Evolutionary conservation across 73 alveolate genomes (phyloP).

Genomic region (Paramecium biaurelia): DNA sequence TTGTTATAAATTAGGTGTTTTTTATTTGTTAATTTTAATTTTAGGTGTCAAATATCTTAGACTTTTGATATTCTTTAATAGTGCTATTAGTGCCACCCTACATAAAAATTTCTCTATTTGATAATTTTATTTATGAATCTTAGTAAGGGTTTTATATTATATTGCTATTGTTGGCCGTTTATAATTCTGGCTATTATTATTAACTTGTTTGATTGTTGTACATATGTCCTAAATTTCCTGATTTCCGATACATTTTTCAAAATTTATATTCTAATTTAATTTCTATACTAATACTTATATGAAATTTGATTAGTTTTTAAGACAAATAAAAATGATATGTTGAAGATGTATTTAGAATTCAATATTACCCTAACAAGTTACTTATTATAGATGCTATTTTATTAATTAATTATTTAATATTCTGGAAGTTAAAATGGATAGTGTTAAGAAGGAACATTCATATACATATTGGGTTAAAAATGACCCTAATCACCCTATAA

Average conservation of each 20-base stretch:
- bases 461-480: constrained; percentile 52
- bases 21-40: background rate
- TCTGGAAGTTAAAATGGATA: constrained; percentile 9
- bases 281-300: background rate
- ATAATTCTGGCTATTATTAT: background rate
- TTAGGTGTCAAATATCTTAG: background rate
- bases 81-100: background rate
- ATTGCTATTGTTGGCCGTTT: background rate
- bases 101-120: background rate
- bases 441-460: constrained; percentile 2
- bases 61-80: background rate
- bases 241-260: background rate
- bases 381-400: background rate
- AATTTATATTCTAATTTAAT: background rate
- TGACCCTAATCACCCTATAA: constrained; percentile 52
- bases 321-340: too few species aligned
- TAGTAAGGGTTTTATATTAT: background rate
- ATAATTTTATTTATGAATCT: background rate
- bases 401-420: background rate
- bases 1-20: background rate
- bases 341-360: background rate
- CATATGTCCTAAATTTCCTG: background rate
- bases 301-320: background rate
- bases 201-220: background rate
- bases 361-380: background rate